Percentiles rank a stretch among this genome's conserved stretches.
phyloP scores from a whole-genome alignment of 306 rosid genomes.

The Corylus americana region DNA sequence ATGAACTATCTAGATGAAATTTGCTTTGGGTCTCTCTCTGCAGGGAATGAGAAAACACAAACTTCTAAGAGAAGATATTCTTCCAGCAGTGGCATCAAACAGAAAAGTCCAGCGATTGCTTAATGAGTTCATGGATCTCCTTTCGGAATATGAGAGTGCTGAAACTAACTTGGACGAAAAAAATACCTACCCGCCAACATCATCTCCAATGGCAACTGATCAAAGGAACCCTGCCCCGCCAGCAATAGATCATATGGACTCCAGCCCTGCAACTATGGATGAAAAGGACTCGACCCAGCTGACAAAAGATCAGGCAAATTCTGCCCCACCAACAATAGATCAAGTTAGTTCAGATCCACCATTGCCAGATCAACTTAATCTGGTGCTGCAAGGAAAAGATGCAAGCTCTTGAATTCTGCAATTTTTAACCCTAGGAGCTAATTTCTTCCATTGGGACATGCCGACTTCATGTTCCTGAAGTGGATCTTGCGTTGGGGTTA shows the following conservation, averaged over 20 bases:
- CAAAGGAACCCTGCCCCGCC: conserved; percentile 24
- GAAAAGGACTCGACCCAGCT: conserved; percentile 25
- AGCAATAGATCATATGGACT: conserved; percentile 20
- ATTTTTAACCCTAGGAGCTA: conserved; percentile 7
- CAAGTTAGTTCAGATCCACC: conserved; percentile 38
- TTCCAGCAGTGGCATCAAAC: conserved; percentile 97
- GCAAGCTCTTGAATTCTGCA: conserved; percentile 40
- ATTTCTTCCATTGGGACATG: conserved; percentile 4
- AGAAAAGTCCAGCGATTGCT: conserved; percentile 95
- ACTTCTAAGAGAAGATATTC: conserved; percentile 89
- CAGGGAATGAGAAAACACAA: conserved; percentile 96
- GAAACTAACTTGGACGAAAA: conserved; percentile 49
- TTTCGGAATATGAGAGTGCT: conserved; percentile 64
- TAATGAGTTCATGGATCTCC: conserved; percentile 89
- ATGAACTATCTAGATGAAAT: background rate
- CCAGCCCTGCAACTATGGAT: conserved; percentile 14
- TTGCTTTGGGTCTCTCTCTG: conserved; percentile 20
- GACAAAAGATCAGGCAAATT: conserved; percentile 24
- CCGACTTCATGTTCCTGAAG: conserved; percentile 9
- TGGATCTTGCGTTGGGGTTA: background rate
- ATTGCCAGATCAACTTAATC: conserved; percentile 33
- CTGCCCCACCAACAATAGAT: conserved; percentile 17
- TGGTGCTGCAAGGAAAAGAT: conserved; percentile 39
- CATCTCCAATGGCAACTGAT: conserved; percentile 34
- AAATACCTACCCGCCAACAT: conserved; percentile 28